A percentile compares a stretch with the other conserved stretches of the same genome.
Conservation (phyloP, 805 yeast genomes). For the Saccharomyces jurei region DNA sequence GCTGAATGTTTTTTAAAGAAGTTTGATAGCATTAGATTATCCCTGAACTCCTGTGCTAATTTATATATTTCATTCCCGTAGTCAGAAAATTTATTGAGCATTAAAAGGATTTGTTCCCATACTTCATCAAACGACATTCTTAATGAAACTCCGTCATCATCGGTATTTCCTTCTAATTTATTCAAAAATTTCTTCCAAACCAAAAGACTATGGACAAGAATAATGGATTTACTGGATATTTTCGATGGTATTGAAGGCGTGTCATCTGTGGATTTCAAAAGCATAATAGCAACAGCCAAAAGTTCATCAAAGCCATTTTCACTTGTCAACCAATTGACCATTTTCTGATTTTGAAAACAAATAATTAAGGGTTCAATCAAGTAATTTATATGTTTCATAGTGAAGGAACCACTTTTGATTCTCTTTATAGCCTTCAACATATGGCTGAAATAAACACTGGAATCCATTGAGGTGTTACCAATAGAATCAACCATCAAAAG, state of each 20-base stretch:
- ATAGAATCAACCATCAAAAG: not conserved
- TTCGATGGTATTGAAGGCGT: slow-evolving; percentile 20
- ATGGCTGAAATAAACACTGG: slow-evolving; percentile 8
- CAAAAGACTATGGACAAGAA: slow-evolving; percentile 19
- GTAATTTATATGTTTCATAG: slow-evolving; percentile 21
- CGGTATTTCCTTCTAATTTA: not conserved
- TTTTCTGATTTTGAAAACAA: slow-evolving; percentile 1
- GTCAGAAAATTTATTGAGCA: slow-evolving; percentile 16
- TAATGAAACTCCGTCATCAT: slow-evolving; percentile 5
- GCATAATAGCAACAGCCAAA: slow-evolving; percentile 10
- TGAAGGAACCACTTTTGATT: slow-evolving; percentile 23
- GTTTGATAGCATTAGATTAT: slow-evolving; percentile 7
- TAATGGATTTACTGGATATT: slow-evolving; percentile 21
- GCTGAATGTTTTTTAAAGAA: slow-evolving; percentile 13
- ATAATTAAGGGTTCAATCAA: slow-evolving; percentile 15
- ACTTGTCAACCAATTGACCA: slow-evolving; percentile 18
- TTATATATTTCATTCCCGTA: slow-evolving; percentile 21
- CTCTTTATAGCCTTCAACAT: slow-evolving; percentile 16
- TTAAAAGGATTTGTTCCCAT: slow-evolving; percentile 15
- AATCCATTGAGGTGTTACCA: not conserved
- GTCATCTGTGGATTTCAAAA: slow-evolving; percentile 22
- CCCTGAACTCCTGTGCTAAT: slow-evolving; percentile 20
- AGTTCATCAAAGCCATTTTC: slow-evolving; percentile 19
- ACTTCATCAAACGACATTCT: slow-evolving; percentile 6
- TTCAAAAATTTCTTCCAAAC: slow-evolving; percentile 5